Evolutionary conservation across 805 yeast species (phyloP), one percentile per base, ranked within the genome.

Genomic region (Kuraishia piskuri): DNA sequence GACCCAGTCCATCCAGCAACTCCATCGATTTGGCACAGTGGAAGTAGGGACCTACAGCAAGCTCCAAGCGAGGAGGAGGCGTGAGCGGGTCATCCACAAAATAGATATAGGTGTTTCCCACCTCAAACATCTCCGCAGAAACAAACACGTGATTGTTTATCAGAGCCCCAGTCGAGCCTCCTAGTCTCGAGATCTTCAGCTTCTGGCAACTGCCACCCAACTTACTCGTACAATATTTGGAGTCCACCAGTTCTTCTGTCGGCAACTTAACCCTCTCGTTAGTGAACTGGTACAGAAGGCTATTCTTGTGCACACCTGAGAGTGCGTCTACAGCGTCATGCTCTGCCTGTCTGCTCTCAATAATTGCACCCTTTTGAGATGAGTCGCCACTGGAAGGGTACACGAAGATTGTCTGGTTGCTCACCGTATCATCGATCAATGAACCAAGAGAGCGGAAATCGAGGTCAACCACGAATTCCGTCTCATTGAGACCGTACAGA

Each of bases 71-170:
- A 1, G 77, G 68, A 0, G 97, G 98, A 1, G 84, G 63, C 10
- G 76, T 66, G 12, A 88, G 59, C 26, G 81, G 83, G 17, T 81
- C 83, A 55, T 83, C 80, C 1, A 86, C 71, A 1, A 84, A 65
- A 59, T 84, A 88, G 5, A 90, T 83, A n/a, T 78, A 63, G 1
- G 90, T 81, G 56, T 83, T 80, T 0, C 86, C 91, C 21, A 88
- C 72, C 8, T 60, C 59, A 48, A 74, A 72, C 2, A 79, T 80
- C 1, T 71, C 69, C 0, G 73, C 63, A 8, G 70, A 55, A 1
- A 86, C 69, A n/a, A 68, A 63, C 36, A 77, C 64, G 44, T 76
- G 83, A 58, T 84, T 84, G 64, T 89, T 88, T 40, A 89, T 61
- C 2, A 72, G 63, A 1, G 67, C 54, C 0, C 68, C 61, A 10